A percentile compares a stretch with the other conserved stretches of the same genome.
These are phyloP conservation scores for Sesbania bispinosa DNA, from an alignment of 306 rosid genomes.

Conservation along the genomic window DNA sequence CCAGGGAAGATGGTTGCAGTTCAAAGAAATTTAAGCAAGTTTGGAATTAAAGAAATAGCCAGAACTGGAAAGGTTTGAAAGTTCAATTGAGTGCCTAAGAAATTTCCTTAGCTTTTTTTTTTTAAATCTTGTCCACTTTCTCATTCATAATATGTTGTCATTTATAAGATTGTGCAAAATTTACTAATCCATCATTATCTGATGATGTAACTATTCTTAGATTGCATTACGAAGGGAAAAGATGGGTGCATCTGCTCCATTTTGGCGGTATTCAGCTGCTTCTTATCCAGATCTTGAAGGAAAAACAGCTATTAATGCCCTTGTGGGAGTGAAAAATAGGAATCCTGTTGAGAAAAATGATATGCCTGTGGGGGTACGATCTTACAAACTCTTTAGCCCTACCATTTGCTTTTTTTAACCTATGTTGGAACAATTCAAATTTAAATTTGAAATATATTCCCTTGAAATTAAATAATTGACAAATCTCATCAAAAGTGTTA, in stretches of 20 bases:
- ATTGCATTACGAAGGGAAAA: slow-evolving; percentile 89
- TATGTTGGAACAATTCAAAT: slow-evolving; percentile 3
- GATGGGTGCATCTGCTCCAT: slow-evolving; percentile 88
- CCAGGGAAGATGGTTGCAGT: slow-evolving; percentile 87
- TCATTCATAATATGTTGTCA: not conserved
- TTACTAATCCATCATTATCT: not conserved
- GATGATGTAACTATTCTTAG: slow-evolving; percentile 33
- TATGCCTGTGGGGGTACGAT: slow-evolving; percentile 49
- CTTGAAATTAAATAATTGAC: slow-evolving; percentile 2
- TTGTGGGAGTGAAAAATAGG: slow-evolving; percentile 34
- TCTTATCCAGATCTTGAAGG: slow-evolving; percentile 86
- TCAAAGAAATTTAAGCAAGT: slow-evolving; percentile 64
- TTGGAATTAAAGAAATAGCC: slow-evolving; percentile 83
- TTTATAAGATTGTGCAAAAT: slow-evolving; percentile 20
- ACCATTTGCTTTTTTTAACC: not conserved
- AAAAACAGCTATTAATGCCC: slow-evolving; percentile 45
- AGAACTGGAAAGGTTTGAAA: slow-evolving; percentile 80
- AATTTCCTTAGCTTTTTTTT: slow-evolving; percentile 12
- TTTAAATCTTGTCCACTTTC: not conserved
- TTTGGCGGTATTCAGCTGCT: slow-evolving; percentile 88
- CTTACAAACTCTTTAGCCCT: slow-evolving; percentile 18
- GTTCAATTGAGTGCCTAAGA: slow-evolving; percentile 15
- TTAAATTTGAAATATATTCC: not conserved
- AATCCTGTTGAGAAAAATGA: slow-evolving; percentile 34
- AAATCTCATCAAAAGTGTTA: not conserved